Evolutionary conservation across 768 basidiomycete genomes (phyloP), one percentile per base, ranked within the genome.

Genomic region (Suillus brevipes): DNA sequence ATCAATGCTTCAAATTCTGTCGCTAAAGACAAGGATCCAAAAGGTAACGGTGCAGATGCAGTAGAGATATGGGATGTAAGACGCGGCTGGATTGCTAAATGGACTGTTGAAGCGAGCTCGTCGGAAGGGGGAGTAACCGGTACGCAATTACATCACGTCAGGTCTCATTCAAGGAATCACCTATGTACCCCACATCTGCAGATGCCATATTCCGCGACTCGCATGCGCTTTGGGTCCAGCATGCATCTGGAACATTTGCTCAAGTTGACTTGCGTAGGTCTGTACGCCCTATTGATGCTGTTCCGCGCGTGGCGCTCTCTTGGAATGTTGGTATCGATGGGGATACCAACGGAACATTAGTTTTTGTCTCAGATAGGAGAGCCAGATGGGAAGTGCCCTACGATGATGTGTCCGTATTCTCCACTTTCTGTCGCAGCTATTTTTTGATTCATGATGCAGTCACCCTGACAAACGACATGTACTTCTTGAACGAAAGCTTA

Each of bases 31-130:
- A 57, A 60, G 23, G 68, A 69, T 2, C 67, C 69, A 4, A 75
- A 66, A 34, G 1, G 55, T 20, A 70, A 28, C 25, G 55, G 66
- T 3, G 49, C 50, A 3, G 89, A 92, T 70, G 78, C 86, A 0
- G 81, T 93, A 37, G 92, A 94, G 70, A 88, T 95, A 28, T 95
- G 94, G 94, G 93, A 95, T 73, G 90, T 91, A 2, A 81, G 93
- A 62, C 80, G 94, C 56, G 84, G 86, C 0, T 92, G 89, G 85
- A 82, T 94, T 58, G 89, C 90, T 6, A 95, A 95, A 76, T 95
- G 93, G 90, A 83, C 85, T 3, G 84, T 94, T 13, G 83, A 81
- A 25, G 86, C 87, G 16, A 86, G 85, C 14, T 80, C 84, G 6
- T 80, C 78, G 1, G 92, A 94, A 65, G 90, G 92, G 6, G 88